phyloP scores from a whole-genome alignment of 768 basidiomycete genomes.

The Myochromella boudieri region DNA sequence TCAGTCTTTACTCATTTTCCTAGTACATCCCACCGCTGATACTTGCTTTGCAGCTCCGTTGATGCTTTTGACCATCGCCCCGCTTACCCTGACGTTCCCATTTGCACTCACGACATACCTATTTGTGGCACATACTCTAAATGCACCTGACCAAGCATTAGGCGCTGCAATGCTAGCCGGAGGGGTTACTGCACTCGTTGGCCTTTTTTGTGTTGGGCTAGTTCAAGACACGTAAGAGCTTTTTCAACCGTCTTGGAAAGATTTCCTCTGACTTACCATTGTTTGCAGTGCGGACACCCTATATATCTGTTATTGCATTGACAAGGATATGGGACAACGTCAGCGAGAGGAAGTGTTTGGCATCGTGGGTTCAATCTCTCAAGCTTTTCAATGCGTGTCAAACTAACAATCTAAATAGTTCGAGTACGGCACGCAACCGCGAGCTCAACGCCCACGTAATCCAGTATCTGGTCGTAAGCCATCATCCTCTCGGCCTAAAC shows the following conservation, averaged over 20 bases:
- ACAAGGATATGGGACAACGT: conserved; percentile 41
- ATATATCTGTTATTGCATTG: conserved; percentile 51
- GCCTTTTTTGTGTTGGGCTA: conserved; percentile 79
- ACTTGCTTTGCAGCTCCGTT: conserved; percentile 47
- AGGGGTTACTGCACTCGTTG: conserved; percentile 77
- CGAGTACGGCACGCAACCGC: conserved; percentile 28
- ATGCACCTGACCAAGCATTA: conserved; percentile 69
- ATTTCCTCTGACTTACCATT: not conserved
- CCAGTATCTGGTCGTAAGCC: conserved; percentile 5
- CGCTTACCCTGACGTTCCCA: conserved; percentile 78
- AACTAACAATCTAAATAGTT: conserved; percentile 23
- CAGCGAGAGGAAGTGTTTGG: conserved; percentile 42
- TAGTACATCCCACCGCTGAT: conserved; percentile 1
- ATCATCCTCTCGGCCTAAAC: conserved; percentile 11
- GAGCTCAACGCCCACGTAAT: conserved; percentile 9
- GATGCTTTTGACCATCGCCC: conserved; percentile 72
- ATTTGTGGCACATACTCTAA: conserved; percentile 82
- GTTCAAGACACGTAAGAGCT: conserved; percentile 61
- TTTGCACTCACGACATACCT: conserved; percentile 83
- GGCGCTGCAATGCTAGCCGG: conserved; percentile 76
- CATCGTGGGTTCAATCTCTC: conserved; percentile 27
- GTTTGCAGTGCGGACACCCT: conserved; percentile 40
- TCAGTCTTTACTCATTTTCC: conserved; percentile 30
- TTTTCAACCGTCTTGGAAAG: not conserved
- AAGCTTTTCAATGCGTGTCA: conserved; percentile 1